These are phyloP conservation scores for Chenopodium suecicum DNA, from an alignment of 148 eudicot genomes.

Conservation along the genomic window DNA sequence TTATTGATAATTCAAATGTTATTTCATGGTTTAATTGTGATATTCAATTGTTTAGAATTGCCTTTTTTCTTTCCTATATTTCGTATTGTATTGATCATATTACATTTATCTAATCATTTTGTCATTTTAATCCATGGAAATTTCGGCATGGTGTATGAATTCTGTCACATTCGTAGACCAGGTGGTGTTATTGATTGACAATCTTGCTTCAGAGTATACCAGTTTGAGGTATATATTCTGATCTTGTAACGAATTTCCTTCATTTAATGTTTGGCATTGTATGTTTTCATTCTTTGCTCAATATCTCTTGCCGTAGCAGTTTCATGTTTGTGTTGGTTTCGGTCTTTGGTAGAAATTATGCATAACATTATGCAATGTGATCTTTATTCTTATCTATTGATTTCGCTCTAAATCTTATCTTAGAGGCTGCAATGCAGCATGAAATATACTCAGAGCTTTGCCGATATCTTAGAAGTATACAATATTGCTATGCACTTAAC, in stretches of 20 bases:
- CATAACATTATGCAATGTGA: background rate
- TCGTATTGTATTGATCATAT: background rate
- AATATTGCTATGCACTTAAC: background rate
- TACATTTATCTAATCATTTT: background rate
- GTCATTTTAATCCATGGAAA: background rate
- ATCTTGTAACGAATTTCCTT: background rate
- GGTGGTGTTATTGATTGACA: background rate
- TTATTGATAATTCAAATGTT: background rate
- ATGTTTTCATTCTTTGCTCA: background rate
- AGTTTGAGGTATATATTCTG: constrained; percentile 11
- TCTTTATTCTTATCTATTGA: too few relatives aligned
- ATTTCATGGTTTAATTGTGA: background rate
- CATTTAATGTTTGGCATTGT: background rate
- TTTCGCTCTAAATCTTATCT: too few relatives aligned
- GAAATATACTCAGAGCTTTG: background rate
- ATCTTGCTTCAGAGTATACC: background rate
- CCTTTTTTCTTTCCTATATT: background rate
- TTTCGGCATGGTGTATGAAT: background rate
- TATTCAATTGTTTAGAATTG: too few relatives aligned
- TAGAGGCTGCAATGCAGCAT: background rate
- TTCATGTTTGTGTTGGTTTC: background rate
- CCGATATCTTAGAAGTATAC: background rate
- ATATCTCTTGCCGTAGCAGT: background rate
- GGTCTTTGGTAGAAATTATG: background rate
- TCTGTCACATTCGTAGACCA: background rate